Percentiles rank a stretch among this genome's conserved stretches.
Evolutionary conservation across 441 rosid genomes (phyloP).

Genomic region (Arabidopsis hybrid): DNA sequence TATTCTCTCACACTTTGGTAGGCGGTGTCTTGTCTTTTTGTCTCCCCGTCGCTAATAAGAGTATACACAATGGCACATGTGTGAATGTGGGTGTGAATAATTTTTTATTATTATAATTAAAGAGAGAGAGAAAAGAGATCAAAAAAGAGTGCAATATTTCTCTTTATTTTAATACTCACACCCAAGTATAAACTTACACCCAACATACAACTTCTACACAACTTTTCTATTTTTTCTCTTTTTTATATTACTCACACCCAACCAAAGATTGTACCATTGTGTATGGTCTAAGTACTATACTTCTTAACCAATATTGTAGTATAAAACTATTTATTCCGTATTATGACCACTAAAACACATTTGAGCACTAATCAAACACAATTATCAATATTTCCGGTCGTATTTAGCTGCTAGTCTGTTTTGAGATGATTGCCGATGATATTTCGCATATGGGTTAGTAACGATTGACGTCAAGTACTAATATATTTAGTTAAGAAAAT

Average conservation of each 20-base stretch:
- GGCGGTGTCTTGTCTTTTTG: conserved; percentile 36
- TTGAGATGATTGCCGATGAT: background rate
- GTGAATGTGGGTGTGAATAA: no score
- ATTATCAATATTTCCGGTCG: conserved; percentile 9
- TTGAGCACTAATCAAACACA: conserved; percentile 21
- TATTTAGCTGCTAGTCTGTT: conserved; percentile 29
- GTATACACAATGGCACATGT: no score
- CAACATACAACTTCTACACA: no score
- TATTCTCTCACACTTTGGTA: conserved; percentile 40
- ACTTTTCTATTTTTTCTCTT: no score
- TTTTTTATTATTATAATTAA: no score
- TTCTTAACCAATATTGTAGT: conserved; percentile 1
- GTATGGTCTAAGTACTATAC: background rate
- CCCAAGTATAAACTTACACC: no score
- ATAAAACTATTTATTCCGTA: background rate
- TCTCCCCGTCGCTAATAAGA: conserved; percentile 19
- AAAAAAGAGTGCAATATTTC: no score
- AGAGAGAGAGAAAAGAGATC: no score
- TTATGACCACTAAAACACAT: conserved; percentile 17
- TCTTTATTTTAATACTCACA: no score
- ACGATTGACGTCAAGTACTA: background rate
- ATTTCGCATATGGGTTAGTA: background rate
- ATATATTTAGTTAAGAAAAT: background rate
- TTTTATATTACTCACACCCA: no score
- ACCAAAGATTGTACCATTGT: no score